These are phyloP conservation scores for Fusarium proliferatum DNA, from an alignment of 2,329 filamentous ascomycete species.

Conservation along the genomic window DNA sequence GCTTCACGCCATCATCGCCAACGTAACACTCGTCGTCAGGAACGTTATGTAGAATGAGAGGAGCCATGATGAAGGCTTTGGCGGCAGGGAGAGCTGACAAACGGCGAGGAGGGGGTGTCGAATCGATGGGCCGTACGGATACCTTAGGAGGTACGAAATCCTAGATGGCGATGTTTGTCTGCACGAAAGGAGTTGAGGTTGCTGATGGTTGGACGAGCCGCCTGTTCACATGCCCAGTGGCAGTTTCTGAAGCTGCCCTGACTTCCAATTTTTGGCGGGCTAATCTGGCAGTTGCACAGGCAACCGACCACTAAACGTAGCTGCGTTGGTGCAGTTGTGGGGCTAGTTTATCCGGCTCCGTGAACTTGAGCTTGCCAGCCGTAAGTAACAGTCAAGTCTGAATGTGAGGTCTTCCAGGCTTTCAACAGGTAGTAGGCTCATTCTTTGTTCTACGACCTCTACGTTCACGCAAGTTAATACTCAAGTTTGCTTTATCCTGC, in stretches of 20 bases:
- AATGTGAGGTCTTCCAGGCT: not conserved
- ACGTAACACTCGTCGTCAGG: slow-evolving; percentile 75
- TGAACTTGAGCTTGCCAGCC: not conserved
- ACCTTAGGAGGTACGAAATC: not conserved
- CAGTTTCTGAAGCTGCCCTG: slow-evolving; percentile 35
- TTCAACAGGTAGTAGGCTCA: not conserved
- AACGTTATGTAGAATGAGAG: slow-evolving; percentile 75
- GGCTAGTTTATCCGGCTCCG: slow-evolving; percentile 34
- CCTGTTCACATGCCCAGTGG: slow-evolving; percentile 25
- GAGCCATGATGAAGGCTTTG: slow-evolving; percentile 61
- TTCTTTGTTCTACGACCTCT: not conserved
- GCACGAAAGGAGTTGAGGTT: slow-evolving; percentile 3
- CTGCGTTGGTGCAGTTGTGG: slow-evolving; percentile 15
- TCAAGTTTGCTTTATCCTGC: not conserved
- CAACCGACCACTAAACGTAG: slow-evolving; percentile 35
- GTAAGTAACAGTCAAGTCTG: not conserved
- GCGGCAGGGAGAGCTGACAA: not conserved
- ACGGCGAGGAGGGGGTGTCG: not conserved
- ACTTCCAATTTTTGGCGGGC: slow-evolving; percentile 37
- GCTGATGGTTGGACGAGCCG: slow-evolving; percentile 5
- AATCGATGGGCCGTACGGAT: slow-evolving; percentile 1
- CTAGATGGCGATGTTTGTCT: slow-evolving; percentile 5
- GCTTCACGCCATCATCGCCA: slow-evolving; percentile 72
- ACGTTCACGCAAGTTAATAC: no score
- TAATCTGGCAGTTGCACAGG: slow-evolving; percentile 40